Conservation (phyloP, 2,329 filamentous ascomycete genomes). For the Emergomyces orientalis region DNA sequence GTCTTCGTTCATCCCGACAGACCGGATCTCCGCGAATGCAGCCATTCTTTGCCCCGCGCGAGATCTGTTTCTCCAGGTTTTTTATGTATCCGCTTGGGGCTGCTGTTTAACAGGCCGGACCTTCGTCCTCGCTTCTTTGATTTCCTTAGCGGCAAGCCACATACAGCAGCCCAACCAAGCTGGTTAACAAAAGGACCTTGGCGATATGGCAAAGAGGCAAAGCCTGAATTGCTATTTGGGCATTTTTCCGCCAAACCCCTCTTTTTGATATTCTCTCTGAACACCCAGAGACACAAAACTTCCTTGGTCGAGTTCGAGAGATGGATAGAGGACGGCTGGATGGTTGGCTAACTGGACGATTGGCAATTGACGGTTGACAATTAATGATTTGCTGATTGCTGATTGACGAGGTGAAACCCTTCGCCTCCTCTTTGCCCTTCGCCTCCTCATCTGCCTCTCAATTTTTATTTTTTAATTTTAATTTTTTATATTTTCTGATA, state of each 20-base stretch:
- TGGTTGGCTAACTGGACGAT: not conserved
- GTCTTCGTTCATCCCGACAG: not conserved
- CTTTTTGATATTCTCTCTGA: not conserved
- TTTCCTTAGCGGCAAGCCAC: slow-evolving; percentile 1
- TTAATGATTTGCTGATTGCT: not conserved
- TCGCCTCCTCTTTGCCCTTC: not conserved
- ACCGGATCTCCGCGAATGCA: not conserved
- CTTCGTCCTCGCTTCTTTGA: not conserved
- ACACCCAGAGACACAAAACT: not conserved
- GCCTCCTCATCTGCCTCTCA: not conserved
- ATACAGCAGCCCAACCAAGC: slow-evolving; percentile 1
- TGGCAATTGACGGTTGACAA: not conserved
- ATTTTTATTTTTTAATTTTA: not conserved
- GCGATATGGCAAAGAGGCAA: not conserved
- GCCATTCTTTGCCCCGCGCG: slow-evolving; percentile 2
- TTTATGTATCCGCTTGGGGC: not conserved
- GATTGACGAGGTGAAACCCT: not conserved
- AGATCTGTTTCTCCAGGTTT: not conserved
- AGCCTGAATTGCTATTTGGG: not conserved
- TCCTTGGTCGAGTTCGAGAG: not conserved
- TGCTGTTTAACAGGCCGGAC: not conserved
- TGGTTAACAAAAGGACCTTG: not conserved
- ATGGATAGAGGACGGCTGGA: not conserved
- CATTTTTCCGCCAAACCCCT: not conserved
- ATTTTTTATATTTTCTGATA: not conserved